These are phyloP conservation scores for Trypanosoma rangeli DNA, from an alignment of 208 protist species.

Conservation along the genomic window DNA sequence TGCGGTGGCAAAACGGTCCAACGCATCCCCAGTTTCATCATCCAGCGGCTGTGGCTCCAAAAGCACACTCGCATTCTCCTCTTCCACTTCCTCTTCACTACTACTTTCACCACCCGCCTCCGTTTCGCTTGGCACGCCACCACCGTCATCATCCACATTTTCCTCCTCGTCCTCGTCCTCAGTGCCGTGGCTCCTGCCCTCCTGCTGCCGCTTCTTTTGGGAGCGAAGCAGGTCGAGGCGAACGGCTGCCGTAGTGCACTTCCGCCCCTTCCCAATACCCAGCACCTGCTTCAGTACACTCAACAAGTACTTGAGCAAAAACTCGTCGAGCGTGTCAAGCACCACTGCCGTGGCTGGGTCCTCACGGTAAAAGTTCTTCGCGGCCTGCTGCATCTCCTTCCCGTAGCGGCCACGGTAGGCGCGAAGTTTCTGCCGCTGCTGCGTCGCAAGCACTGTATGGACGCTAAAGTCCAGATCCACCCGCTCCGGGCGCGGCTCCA, in stretches of 20 bases:
- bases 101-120: constrained; percentile 7
- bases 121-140: neutral
- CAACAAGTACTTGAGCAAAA: constrained; percentile 80
- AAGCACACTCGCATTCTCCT: constrained; percentile 11
- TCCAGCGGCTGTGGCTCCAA: constrained; percentile 35
- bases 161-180: constrained; percentile 24
- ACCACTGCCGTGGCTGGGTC: constrained; percentile 80
- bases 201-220: constrained; percentile 19
- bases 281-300: constrained; percentile 86
- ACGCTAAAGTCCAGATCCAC: constrained; percentile 87
- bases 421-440: constrained; percentile 90
- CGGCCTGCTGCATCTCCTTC: constrained; percentile 72
- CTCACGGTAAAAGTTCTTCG: constrained; percentile 86
- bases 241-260: constrained; percentile 56
- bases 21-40: constrained; percentile 58
- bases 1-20: constrained; percentile 65
- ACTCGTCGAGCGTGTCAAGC: constrained; percentile 91
- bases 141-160: constrained; percentile 15
- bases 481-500: constrained; percentile 72
- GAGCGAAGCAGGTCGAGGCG: constrained; percentile 81
- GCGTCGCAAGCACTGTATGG: constrained; percentile 82
- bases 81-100: neutral
- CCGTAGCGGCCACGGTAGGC: constrained; percentile 84
- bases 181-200: constrained; percentile 3
- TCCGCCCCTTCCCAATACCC: constrained; percentile 83